A percentile compares a stretch with the other conserved stretches of the same genome.
These are phyloP conservation scores for Kurtzmaniella quercitrusa DNA, from an alignment of 1,139 yeast genomes.

Conservation along the genomic window DNA sequence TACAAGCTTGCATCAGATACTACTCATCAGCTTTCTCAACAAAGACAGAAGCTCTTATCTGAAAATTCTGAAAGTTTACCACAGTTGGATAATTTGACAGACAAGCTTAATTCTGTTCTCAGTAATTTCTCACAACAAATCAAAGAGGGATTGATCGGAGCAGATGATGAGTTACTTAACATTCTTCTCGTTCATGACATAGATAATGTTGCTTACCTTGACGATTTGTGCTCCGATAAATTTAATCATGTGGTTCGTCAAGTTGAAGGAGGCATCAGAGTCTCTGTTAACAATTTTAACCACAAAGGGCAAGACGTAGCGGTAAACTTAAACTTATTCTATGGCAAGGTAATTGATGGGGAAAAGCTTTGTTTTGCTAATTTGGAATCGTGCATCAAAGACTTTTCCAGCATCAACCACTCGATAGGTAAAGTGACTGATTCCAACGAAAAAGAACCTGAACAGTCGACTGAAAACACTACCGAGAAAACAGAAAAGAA, in stretches of 20 bases:
- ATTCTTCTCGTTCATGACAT: slow-evolving; percentile 71
- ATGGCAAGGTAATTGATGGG: slow-evolving; percentile 81
- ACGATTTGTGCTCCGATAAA: slow-evolving; percentile 58
- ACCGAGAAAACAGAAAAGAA: slow-evolving; percentile 6
- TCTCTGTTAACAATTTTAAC: slow-evolving; percentile 51
- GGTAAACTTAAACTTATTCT: slow-evolving; percentile 60
- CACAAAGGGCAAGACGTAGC: slow-evolving; percentile 25
- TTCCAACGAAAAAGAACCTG: slow-evolving; percentile 19
- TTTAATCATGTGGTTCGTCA: slow-evolving; percentile 85
- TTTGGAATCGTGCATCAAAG: slow-evolving; percentile 66
- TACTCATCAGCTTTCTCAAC: slow-evolving; percentile 40
- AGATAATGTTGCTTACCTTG: slow-evolving; percentile 63
- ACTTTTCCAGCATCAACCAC: slow-evolving; percentile 25
- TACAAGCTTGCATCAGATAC: slow-evolving; percentile 42
- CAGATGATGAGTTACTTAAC: slow-evolving; percentile 52
- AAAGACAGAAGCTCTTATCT: slow-evolving; percentile 35
- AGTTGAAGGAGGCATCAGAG: slow-evolving; percentile 83
- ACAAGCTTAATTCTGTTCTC: slow-evolving; percentile 33
- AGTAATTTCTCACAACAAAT: slow-evolving; percentile 39
- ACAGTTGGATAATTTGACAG: slow-evolving; percentile 26
- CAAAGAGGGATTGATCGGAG: slow-evolving; percentile 63
- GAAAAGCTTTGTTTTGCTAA: slow-evolving; percentile 86
- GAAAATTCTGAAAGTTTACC: slow-evolving; percentile 23
- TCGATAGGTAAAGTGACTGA: slow-evolving; percentile 22
- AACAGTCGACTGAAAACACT: slow-evolving; percentile 14